Percentiles rank a stretch among this genome's conserved stretches.
Evolutionary conservation across 2,329 filamentous ascomycete species (phyloP).

Genomic region (Aspergillus thermomutatus): DNA sequence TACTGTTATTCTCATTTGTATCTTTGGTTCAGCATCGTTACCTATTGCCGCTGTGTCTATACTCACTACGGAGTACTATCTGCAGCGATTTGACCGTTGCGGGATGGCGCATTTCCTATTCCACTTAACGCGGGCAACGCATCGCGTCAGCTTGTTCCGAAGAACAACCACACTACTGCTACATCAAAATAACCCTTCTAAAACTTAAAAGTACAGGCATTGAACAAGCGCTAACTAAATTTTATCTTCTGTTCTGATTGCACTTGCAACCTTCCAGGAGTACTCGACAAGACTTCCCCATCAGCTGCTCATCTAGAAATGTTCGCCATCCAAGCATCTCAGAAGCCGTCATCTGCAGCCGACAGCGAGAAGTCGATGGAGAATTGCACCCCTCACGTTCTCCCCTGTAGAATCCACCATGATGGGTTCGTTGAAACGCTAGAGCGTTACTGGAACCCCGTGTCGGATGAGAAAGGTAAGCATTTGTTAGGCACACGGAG

Average conservation of each 20-base stretch:
- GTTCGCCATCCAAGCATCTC: constrained; percentile 34
- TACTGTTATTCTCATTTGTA: background rate
- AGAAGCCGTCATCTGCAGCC: constrained; percentile 17
- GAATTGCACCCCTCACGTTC: constrained; percentile 62
- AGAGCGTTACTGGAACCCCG: constrained; percentile 68
- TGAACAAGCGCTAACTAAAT: background rate
- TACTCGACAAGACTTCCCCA: background rate
- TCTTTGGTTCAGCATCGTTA: background rate
- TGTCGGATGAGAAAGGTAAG: constrained; percentile 42
- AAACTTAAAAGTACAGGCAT: background rate
- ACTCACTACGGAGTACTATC: background rate
- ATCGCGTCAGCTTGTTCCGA: constrained; percentile 21
- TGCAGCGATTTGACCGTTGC: background rate
- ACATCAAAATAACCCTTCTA: background rate
- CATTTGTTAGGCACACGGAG: background rate
- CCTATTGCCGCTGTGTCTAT: background rate
- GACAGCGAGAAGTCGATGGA: constrained; percentile 16
- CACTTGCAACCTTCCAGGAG: background rate
- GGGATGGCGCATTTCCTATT: constrained; percentile 3
- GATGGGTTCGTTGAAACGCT: constrained; percentile 66
- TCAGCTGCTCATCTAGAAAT: constrained; percentile 17
- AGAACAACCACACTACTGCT: background rate
- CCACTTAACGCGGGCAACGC: constrained; percentile 31
- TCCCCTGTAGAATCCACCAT: constrained; percentile 78
- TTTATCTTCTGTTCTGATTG: background rate